Conservation (phyloP, 2,329 filamentous ascomycete genomes). For the Colletotrichum ledebouriae region DNA sequence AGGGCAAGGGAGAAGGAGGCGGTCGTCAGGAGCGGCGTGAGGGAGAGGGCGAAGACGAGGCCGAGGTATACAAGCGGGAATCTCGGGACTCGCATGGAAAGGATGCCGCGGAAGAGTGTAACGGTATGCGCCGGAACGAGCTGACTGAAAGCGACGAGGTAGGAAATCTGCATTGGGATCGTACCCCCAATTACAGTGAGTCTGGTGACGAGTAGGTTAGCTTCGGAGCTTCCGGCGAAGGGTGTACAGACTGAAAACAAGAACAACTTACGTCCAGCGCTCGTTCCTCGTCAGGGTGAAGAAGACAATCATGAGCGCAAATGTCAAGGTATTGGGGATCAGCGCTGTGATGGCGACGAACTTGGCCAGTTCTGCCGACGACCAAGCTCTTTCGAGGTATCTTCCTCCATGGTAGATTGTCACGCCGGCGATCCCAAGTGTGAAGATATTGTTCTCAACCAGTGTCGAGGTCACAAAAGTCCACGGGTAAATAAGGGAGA, state of each 20-base stretch:
- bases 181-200: slow-evolving; percentile 88
- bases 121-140: slow-evolving; percentile 97
- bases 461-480: slow-evolving; percentile 88
- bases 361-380: slow-evolving; percentile 90
- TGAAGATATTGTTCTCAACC: slow-evolving; percentile 94
- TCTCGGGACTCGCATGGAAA: slow-evolving; percentile 87
- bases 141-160: slow-evolving; percentile 97
- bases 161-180: slow-evolving; percentile 89
- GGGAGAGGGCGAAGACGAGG: slow-evolving; percentile 74
- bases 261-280: slow-evolving; percentile 73
- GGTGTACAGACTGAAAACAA: not conserved
- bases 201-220: slow-evolving; percentile 59
- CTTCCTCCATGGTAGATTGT: slow-evolving; percentile 93
- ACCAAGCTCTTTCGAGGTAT: slow-evolving; percentile 97
- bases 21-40: slow-evolving; percentile 72
- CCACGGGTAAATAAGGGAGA: slow-evolving; percentile 92
- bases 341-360: slow-evolving; percentile 84
- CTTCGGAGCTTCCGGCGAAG: not conserved
- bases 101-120: slow-evolving; percentile 87
- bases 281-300: slow-evolving; percentile 77
- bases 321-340: slow-evolving; percentile 83
- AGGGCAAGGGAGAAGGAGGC: slow-evolving; percentile 84
- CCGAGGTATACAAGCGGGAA: slow-evolving; percentile 81
- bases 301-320: slow-evolving; percentile 80
- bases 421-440: slow-evolving; percentile 79